Base-by-base conservation (phyloP, 371 early-diverging fungal species). In the Circinella umbellata region DNA sequence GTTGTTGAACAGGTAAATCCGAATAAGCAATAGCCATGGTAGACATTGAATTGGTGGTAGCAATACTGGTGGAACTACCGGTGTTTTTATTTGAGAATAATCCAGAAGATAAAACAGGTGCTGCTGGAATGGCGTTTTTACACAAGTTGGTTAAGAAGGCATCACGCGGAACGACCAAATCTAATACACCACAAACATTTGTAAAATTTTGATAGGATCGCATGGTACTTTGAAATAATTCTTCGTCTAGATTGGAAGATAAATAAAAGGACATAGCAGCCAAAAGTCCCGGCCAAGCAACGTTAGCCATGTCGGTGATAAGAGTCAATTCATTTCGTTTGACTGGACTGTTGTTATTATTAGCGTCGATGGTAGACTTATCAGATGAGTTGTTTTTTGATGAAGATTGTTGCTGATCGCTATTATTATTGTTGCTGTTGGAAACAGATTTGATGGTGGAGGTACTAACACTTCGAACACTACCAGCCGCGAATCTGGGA, bases 131-230 rank as follows among this genome's bases (percentile, higher is more conserved):
- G 8, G 93, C 85, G 61, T 85, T 85, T 65, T 93, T 91, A 73
- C 96, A 96, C 37, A 98, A 80, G 47, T 92, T 87, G 4, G 91
- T 88, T 62, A 99, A 69, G 70, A 97, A 93, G 0, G 95, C 93
- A 78, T 97, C 94, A 4, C 97, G 87, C 9, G 95, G 92, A 9
- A 91, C 90, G 17, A 78, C 80, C 13, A 97, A 82, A 6, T 90
- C 91, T 10, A 96, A 76, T 3, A 95, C 89, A n/a, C 96, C 98
- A 37, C 94, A 88, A 0, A 96, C 90, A 46, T 88, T 90, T 4
- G 94, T 92, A 54, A 95, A 92, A 64, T 89, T 88, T 67, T 92
- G 91, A 65, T 90, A 92, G 0, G 94, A 86, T 11, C 89, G 83
- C 77, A 96, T 79, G 0, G 90, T 83, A 48, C 79, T 80, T 61